A percentile compares a stretch with the other conserved stretches of the same genome.
These are phyloP conservation scores for Nitzschia sp. DNA, from an alignment of 108 stramenopile species.

Conservation along the genomic window DNA sequence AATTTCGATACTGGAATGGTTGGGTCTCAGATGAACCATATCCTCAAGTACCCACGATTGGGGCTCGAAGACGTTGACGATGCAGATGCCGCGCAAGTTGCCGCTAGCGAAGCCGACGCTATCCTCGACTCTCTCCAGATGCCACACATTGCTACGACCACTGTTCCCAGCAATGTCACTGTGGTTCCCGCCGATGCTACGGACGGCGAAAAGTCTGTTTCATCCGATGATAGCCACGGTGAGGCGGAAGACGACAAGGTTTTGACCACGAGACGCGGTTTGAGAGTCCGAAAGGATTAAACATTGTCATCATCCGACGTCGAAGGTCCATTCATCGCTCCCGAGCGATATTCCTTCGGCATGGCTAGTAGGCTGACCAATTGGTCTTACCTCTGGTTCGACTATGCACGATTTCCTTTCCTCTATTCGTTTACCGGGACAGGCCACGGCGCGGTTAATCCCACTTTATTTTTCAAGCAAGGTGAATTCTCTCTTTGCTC, in stretches of 20 bases:
- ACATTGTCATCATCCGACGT: background rate
- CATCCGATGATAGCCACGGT: conserved; percentile 35
- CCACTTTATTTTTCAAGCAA: conserved; percentile 2
- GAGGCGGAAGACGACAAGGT: background rate
- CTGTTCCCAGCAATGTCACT: conserved; percentile 30
- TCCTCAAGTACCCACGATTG: conserved; percentile 9
- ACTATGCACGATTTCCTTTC: background rate
- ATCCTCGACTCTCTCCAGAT: conserved; percentile 79
- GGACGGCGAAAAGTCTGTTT: conserved; percentile 22
- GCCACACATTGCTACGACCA: conserved; percentile 33
- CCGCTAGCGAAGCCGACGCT: conserved; percentile 71
- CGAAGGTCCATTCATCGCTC: background rate
- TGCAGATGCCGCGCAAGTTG: conserved; percentile 43
- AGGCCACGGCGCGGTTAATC: background rate
- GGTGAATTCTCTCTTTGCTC: background rate
- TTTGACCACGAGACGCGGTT: background rate
- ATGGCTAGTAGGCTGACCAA: no score
- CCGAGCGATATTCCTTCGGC: no score
- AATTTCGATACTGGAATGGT: conserved; percentile 67
- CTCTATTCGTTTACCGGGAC: background rate
- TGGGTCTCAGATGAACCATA: conserved; percentile 49
- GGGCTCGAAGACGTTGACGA: conserved; percentile 3
- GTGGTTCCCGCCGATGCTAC: conserved; percentile 16
- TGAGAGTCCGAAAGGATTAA: conserved; percentile 1
- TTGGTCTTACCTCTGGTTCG: no score